Evolutionary conservation across 2,329 filamentous ascomycete genomes (phyloP).

Genomic region (Neofusicoccum cordaticola): DNA sequence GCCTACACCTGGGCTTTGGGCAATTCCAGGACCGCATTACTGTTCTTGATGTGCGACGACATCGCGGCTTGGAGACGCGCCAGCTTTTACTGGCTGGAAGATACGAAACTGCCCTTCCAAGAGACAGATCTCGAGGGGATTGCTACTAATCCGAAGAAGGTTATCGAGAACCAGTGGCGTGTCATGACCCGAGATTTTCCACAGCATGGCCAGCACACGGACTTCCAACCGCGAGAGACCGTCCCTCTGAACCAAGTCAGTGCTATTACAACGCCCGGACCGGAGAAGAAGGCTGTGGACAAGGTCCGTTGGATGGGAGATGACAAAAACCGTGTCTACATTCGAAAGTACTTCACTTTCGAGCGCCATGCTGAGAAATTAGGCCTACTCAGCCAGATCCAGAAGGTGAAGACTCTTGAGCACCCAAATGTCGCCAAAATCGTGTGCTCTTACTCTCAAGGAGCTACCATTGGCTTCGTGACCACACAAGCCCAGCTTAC

Average conservation of each 20-base stretch:
- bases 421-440: constrained; percentile 39
- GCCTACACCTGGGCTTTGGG: constrained; percentile 41
- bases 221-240: constrained; percentile 35
- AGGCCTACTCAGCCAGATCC: constrained; percentile 35
- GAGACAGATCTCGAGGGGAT: constrained; percentile 38
- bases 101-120: constrained; percentile 37
- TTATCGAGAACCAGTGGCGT: constrained; percentile 41
- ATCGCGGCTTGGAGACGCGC: constrained; percentile 38
- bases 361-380: constrained; percentile 36
- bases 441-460: constrained; percentile 38
- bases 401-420: constrained; percentile 36
- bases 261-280: constrained; percentile 21
- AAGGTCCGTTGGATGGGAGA: constrained; percentile 34
- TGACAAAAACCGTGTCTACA: constrained; percentile 32
- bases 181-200: constrained; percentile 39
- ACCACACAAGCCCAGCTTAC: constrained; percentile 33
- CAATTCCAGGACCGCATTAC: constrained; percentile 37
- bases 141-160: constrained; percentile 35
- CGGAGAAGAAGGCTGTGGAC: constrained; percentile 31
- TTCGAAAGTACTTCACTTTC: constrained; percentile 37
- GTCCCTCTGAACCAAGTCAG: constrained; percentile 36
- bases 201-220: constrained; percentile 36
- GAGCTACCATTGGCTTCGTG: constrained; percentile 35
- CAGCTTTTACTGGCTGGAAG: constrained; percentile 34
- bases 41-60: constrained; percentile 39